A percentile compares a stretch with the other conserved stretches of the same genome.
Evolutionary conservation across 805 yeast genomes (phyloP).

Genomic region (Tetrapisispora namnaoensis): DNA sequence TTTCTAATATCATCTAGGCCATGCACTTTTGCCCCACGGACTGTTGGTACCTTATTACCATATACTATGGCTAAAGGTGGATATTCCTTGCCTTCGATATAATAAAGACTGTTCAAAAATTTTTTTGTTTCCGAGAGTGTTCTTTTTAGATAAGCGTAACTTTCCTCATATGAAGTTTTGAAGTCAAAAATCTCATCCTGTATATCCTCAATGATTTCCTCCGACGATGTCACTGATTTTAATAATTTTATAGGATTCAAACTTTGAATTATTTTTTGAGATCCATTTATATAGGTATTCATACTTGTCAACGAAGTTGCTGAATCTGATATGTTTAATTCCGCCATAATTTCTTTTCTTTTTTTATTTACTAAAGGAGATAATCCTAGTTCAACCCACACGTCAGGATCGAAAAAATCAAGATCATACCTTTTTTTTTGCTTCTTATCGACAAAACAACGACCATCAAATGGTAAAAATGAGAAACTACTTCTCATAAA

Average conservation of each 20-base stretch:
- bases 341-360: constrained; percentile 11
- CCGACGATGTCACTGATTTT: constrained; percentile 4
- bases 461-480: constrained; percentile 68
- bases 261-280: constrained; percentile 8
- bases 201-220: constrained; percentile 6
- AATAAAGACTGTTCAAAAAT: constrained; percentile 48
- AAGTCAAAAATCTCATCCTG: constrained; percentile 13
- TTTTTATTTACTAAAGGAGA: constrained; percentile 56
- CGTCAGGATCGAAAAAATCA: constrained; percentile 71
- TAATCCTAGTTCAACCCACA: constrained; percentile 68
- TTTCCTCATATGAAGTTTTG: constrained; percentile 37
- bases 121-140: constrained; percentile 51
- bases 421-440: constrained; percentile 51
- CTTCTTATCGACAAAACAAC: constrained; percentile 55
- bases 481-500: constrained; percentile 79
- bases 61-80: constrained; percentile 82
- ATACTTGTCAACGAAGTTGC: not conserved
- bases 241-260: constrained; percentile 10
- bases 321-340: not conserved
- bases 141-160: constrained; percentile 52
- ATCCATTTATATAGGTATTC: constrained; percentile 3
- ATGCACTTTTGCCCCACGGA: constrained; percentile 64
- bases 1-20: constrained; percentile 51
- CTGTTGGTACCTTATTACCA: constrained; percentile 77
- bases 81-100: constrained; percentile 42